Percentiles rank a stretch among this genome's conserved stretches.
These are phyloP conservation scores for Trichoderma guizhouense DNA, from an alignment of 2,329 filamentous ascomycete species.

Conservation along the genomic window DNA sequence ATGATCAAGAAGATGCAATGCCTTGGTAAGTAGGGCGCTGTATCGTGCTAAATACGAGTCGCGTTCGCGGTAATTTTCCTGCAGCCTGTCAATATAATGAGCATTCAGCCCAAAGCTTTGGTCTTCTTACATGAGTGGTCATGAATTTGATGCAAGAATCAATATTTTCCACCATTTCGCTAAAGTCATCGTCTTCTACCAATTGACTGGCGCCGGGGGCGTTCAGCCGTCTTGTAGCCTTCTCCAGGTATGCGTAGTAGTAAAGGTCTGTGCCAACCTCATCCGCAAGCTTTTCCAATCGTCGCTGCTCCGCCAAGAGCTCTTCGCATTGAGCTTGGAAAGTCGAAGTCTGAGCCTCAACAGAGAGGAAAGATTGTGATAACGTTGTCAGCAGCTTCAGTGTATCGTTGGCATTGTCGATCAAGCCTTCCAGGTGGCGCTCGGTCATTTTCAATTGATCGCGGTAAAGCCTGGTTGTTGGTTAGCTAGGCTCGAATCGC, in stretches of 20 bases:
- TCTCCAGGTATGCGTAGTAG: conserved; percentile 92
- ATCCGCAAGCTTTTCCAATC: conserved; percentile 74
- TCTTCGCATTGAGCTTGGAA: conserved; percentile 93
- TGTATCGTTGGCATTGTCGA: conserved; percentile 72
- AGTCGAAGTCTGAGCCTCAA: conserved; percentile 86
- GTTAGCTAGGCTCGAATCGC: conserved; percentile 28
- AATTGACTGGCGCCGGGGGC: conserved; percentile 84
- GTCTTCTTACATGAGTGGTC: conserved; percentile 67
- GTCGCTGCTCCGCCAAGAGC: conserved; percentile 75
- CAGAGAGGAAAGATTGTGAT: conserved; percentile 80
- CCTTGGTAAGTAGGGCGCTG: conserved; percentile 69
- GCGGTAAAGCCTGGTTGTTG: conserved; percentile 60
- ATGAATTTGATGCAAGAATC: conserved; percentile 93
- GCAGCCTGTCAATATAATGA: not conserved
- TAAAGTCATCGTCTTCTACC: conserved; percentile 79
- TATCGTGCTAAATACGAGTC: conserved; percentile 86
- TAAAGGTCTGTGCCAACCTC: conserved; percentile 86
- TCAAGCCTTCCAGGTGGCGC: conserved; percentile 74
- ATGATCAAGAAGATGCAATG: conserved; percentile 59
- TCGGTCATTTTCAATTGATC: conserved; percentile 80
- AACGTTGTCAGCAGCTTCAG: conserved; percentile 73
- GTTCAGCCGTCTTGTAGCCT: conserved; percentile 84
- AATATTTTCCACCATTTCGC: conserved; percentile 81
- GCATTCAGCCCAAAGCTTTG: not conserved
- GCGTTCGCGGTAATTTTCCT: conserved; percentile 82